Conservation (phyloP, 2,329 filamentous ascomycete species). For the Colletotrichum lini region DNA sequence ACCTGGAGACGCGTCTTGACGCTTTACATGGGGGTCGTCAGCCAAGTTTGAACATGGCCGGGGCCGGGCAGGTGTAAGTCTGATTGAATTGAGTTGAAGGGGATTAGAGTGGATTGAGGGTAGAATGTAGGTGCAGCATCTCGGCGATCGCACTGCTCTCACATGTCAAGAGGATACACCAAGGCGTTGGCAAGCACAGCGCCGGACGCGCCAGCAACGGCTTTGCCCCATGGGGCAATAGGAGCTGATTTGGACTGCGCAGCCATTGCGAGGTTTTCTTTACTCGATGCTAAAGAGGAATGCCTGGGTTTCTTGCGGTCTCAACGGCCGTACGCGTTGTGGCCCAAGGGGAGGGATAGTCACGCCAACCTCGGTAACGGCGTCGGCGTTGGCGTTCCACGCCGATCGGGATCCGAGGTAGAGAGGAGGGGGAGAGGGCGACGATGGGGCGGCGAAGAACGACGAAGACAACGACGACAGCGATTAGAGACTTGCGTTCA, state of each 20-base stretch:
- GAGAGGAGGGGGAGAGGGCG: neutral
- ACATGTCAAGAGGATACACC: constrained; percentile 98
- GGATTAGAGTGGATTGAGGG: neutral
- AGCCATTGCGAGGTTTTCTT: constrained; percentile 56
- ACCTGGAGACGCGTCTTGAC: constrained; percentile 98
- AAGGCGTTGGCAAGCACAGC: constrained; percentile 95
- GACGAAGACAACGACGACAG: neutral
- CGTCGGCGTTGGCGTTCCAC: constrained; percentile 35
- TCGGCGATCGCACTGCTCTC: constrained; percentile 56
- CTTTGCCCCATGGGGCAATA: constrained; percentile 93
- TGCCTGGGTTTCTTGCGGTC: neutral
- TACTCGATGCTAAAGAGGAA: neutral
- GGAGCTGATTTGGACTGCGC: constrained; percentile 75
- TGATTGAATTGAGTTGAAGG: too few species aligned
- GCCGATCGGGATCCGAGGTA: constrained; percentile 31
- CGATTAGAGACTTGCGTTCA: neutral
- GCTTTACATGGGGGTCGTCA: constrained; percentile 60
- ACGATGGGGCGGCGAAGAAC: neutral
- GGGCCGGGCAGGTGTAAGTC: neutral
- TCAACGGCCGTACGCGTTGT: neutral
- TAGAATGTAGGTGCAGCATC: neutral
- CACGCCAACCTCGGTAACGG: constrained; percentile 47
- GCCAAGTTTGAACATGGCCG: constrained; percentile 33
- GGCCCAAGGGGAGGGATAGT: neutral
- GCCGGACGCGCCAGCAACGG: constrained; percentile 91